phyloP scores from a whole-genome alignment of 805 yeast species.

The Ogataea polymorpha region DNA sequence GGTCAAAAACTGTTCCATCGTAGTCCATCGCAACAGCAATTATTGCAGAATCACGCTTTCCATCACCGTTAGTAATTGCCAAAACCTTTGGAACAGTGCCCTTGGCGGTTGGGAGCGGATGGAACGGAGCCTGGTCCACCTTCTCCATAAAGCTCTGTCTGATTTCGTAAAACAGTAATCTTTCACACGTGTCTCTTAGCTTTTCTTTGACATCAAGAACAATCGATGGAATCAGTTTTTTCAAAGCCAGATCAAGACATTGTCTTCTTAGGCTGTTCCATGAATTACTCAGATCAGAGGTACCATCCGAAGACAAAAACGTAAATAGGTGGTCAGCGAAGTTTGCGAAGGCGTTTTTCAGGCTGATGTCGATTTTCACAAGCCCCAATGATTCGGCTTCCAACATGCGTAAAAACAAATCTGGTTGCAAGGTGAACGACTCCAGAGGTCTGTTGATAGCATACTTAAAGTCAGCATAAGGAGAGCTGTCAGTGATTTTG shows the following conservation, averaged over 20 bases:
- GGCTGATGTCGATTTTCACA: slow-evolving; percentile 60
- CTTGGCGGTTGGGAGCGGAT: slow-evolving; percentile 70
- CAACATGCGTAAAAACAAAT: slow-evolving; percentile 80
- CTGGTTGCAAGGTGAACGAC: slow-evolving; percentile 76
- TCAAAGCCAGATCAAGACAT: slow-evolving; percentile 65
- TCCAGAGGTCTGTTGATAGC: slow-evolving; percentile 76
- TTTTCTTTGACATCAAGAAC: slow-evolving; percentile 79
- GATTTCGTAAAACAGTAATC: slow-evolving; percentile 62
- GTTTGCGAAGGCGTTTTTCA: slow-evolving; percentile 41
- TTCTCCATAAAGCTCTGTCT: slow-evolving; percentile 66
- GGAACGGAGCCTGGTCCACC: slow-evolving; percentile 90
- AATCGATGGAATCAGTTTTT: slow-evolving; percentile 62
- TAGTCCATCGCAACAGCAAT: slow-evolving; percentile 78
- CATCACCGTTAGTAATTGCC: slow-evolving; percentile 83
- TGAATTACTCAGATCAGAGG: slow-evolving; percentile 66
- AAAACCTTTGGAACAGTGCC: slow-evolving; percentile 86
- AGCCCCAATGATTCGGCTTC: slow-evolving; percentile 85
- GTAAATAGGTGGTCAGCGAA: slow-evolving; percentile 48
- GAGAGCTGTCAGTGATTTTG: slow-evolving; percentile 74
- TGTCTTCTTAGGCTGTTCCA: slow-evolving; percentile 80
- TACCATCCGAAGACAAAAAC: slow-evolving; percentile 70
- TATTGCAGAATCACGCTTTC: slow-evolving; percentile 80
- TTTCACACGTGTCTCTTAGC: slow-evolving; percentile 71
- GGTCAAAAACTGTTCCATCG: slow-evolving; percentile 73
- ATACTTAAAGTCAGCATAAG: slow-evolving; percentile 87